Conservation (phyloP, 2,329 filamentous ascomycete genomes). For the Coniochaeta ligniaria region DNA sequence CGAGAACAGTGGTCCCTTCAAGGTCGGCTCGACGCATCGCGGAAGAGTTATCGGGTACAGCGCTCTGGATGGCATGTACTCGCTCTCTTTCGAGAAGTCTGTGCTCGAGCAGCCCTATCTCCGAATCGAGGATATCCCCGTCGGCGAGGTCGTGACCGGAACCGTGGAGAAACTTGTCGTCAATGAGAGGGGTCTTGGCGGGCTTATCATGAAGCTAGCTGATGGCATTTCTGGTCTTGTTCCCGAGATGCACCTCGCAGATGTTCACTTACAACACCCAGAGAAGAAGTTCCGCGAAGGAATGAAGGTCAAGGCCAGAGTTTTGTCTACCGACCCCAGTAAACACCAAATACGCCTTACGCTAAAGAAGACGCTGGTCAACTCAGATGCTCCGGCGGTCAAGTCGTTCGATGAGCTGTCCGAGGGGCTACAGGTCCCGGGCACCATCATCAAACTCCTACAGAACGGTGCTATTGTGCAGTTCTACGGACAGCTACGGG, state of each 20-base stretch:
- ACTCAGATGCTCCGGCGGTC: constrained; percentile 77
- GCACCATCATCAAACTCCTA: constrained; percentile 79
- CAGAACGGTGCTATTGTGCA: constrained; percentile 78
- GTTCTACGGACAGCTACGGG: constrained; percentile 79
- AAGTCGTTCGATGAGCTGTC: constrained; percentile 67
- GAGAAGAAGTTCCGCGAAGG: constrained; percentile 95
- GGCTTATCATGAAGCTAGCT: constrained; percentile 74
- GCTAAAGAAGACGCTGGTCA: constrained; percentile 88
- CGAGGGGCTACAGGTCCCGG: constrained; percentile 71
- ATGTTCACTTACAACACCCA: constrained; percentile 80
- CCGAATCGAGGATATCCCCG: constrained; percentile 79
- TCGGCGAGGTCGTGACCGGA: constrained; percentile 75
- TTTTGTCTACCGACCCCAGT: constrained; percentile 69
- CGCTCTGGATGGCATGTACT: constrained; percentile 75
- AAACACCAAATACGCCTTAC: constrained; percentile 81
- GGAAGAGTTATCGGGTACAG: constrained; percentile 84
- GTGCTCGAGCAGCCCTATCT: constrained; percentile 84
- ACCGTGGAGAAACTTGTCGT: constrained; percentile 80
- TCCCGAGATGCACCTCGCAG: constrained; percentile 79
- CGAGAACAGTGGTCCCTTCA: constrained; percentile 68
- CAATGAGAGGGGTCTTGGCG: constrained; percentile 68
- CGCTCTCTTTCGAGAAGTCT: constrained; percentile 75
- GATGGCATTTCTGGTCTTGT: constrained; percentile 88
- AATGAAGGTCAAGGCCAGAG: constrained; percentile 73
- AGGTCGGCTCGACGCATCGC: constrained; percentile 69